Base-by-base conservation (phyloP, 441 rosid species). In the Melastoma candidum region DNA sequence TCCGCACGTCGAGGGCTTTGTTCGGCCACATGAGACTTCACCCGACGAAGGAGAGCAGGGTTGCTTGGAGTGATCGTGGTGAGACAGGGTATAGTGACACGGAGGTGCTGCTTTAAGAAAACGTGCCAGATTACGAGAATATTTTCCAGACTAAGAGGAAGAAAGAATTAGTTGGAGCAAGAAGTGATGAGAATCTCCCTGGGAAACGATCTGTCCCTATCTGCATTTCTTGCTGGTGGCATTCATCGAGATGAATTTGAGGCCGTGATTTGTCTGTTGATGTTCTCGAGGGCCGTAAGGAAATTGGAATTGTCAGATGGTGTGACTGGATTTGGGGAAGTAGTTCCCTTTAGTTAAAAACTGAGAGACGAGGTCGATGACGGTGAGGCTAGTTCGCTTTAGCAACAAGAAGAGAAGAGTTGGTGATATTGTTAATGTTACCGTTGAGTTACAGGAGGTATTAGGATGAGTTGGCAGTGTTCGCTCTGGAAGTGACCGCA, bases 181-280 rank as follows among this genome's bases (percentile, higher is more conserved):
- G 5, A 27, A 80, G 93, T 87, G 82, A 66, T 68, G 71, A 64
- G 60, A 54, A 32, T 25, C 5, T 59, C 64, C 55, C 71, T 14
- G 66, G 67, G 53, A 70, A 8, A 17, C 22, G 22, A 36, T 63
- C 83, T 68, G 51, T 65, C 83, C 68, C 47, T 47, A 9, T 12
- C 24, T 45, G 11, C 41, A 26, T 63, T 51, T 50, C 57, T 70
- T 48, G 65, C 53, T 43, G 51, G 48, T 54, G 74, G 65, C 26
- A 51, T 41, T 61, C 77, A 66, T 63, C 71, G 65, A 66, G 86
- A 77, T 13, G 75, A 56, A 24, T 51, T 71, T 53, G 80, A 87
- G 47, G 83, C 65, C 10, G 93, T 88, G 2, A 46, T 58, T 17
- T 60, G 77, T 64, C 78, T 87, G 80, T 68, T 90, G 67, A 66